phyloP scores from a whole-genome alignment of 2,329 filamentous ascomycete genomes.

The Neurospora sp. region DNA sequence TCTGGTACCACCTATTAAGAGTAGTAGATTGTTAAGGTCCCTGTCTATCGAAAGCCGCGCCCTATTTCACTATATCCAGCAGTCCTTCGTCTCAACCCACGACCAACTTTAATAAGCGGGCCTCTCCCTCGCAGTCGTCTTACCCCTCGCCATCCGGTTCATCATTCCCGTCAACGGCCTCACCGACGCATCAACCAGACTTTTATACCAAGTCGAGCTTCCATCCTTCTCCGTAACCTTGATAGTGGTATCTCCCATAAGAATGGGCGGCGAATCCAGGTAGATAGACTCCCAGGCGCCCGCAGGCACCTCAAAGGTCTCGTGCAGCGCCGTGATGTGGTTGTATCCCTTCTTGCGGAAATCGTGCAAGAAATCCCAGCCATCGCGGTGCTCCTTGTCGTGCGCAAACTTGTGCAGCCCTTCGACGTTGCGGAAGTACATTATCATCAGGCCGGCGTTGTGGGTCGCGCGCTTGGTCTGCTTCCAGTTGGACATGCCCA shows the following conservation, averaged over 20 bases:
- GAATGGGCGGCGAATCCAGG: slow-evolving; percentile 29
- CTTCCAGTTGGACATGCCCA: slow-evolving; percentile 33
- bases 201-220: not conserved
- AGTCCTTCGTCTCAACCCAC: not conserved
- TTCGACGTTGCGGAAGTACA: slow-evolving; percentile 41
- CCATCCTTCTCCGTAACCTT: slow-evolving; percentile 6
- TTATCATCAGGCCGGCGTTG: slow-evolving; percentile 31
- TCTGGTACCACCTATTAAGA: too few species aligned
- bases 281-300: slow-evolving; percentile 43
- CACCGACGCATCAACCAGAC: not conserved
- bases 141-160: not conserved
- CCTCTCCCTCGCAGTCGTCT: not conserved
- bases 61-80: too few species aligned
- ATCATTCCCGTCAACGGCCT: not conserved
- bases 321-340: slow-evolving; percentile 44
- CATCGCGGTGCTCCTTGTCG: slow-evolving; percentile 34
- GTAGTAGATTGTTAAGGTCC: too few species aligned
- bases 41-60: too few species aligned
- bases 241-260: slow-evolving; percentile 25
- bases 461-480: slow-evolving; percentile 25
- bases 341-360: slow-evolving; percentile 18
- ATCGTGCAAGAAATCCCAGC: slow-evolving; percentile 39
- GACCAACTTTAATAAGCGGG: not conserved
- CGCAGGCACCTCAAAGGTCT: slow-evolving; percentile 37
- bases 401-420: slow-evolving; percentile 44